Percentiles rank a stretch among this genome's conserved stretches.
phyloP scores from a whole-genome alignment of 2,329 filamentous ascomycete species.

The Pseudovirgaria hyperparasitica region DNA sequence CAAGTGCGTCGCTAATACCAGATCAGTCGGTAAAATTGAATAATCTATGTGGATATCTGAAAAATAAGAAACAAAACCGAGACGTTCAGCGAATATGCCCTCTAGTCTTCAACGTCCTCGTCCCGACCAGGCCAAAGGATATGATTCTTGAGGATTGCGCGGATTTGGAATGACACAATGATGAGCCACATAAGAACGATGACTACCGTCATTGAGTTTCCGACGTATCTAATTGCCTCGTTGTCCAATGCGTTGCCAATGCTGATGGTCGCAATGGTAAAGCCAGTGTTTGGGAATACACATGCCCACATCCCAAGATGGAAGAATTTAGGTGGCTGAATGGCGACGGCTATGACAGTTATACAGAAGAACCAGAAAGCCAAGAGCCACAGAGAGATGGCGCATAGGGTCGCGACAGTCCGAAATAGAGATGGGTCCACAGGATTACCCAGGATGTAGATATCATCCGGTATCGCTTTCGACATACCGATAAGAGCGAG shows the following conservation, averaged over 20 bases:
- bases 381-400: slow-evolving; percentile 53
- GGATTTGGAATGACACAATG: slow-evolving; percentile 37
- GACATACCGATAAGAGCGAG: slow-evolving; percentile 59
- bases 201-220: slow-evolving; percentile 37
- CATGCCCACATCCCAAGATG: slow-evolving; percentile 51
- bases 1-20: too few relatives aligned
- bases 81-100: too few relatives aligned
- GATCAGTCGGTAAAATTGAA: too few relatives aligned
- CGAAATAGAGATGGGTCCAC: slow-evolving; percentile 31
- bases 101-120: slow-evolving; percentile 36
- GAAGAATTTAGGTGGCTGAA: slow-evolving; percentile 37
- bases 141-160: slow-evolving; percentile 38
- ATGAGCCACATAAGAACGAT: slow-evolving; percentile 42
- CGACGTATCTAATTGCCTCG: slow-evolving; percentile 24
- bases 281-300: slow-evolving; percentile 31
- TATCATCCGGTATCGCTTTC: slow-evolving; percentile 34
- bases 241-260: slow-evolving; percentile 24
- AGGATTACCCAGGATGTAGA: slow-evolving; percentile 32
- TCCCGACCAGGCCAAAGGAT: slow-evolving; percentile 48
- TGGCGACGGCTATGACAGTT: slow-evolving; percentile 24
- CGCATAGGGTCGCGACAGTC: slow-evolving; percentile 34
- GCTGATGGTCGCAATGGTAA: slow-evolving; percentile 29
- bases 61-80: too few relatives aligned
- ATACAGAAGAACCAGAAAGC: slow-evolving; percentile 43
- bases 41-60: too few relatives aligned